A percentile compares a stretch with the other conserved stretches of the same genome.
Conservation (phyloP, 2,329 filamentous ascomycete genomes). For the Aspergillus ustus region DNA sequence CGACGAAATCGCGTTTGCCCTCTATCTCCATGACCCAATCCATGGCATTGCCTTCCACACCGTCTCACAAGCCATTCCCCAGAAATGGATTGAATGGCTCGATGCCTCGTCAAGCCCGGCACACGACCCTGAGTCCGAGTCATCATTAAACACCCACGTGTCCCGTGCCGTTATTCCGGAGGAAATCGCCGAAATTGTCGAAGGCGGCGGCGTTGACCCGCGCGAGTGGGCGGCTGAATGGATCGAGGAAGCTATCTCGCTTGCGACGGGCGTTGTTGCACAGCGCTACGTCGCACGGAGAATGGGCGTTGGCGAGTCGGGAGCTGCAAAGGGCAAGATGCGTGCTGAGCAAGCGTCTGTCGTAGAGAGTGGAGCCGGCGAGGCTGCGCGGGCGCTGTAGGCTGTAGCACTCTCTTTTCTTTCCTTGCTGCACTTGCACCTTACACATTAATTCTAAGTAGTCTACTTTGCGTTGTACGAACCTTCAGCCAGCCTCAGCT, state of each 20-base stretch:
- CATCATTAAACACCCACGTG: constrained; percentile 17
- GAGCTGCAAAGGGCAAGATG: constrained; percentile 60
- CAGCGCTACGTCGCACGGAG: constrained; percentile 92
- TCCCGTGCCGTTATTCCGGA: constrained; percentile 63
- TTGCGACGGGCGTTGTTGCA: constrained; percentile 83
- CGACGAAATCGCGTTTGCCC: constrained; percentile 74
- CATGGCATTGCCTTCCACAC: constrained; percentile 87
- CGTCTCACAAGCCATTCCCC: constrained; percentile 80
- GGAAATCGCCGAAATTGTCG: constrained; percentile 84
- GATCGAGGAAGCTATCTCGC: constrained; percentile 83
- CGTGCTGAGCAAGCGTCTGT: constrained; percentile 57
- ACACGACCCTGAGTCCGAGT: constrained; percentile 43
- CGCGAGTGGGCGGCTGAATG: constrained; percentile 97
- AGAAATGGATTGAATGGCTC: constrained; percentile 88
- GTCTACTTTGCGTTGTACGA: background rate
- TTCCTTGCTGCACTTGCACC: background rate
- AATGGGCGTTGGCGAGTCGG: constrained; percentile 94
- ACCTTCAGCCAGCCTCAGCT: background rate
- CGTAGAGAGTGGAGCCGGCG: constrained; percentile 63
- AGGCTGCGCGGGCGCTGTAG: constrained; percentile 61
- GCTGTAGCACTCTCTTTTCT: background rate
- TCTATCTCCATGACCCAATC: constrained; percentile 82
- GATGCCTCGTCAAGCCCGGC: constrained; percentile 68
- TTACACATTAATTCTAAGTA: constrained; percentile 14
- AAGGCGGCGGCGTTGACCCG: constrained; percentile 77